Conservation (phyloP, 2,329 filamentous ascomycete species). For the Curvularia spicifera region DNA sequence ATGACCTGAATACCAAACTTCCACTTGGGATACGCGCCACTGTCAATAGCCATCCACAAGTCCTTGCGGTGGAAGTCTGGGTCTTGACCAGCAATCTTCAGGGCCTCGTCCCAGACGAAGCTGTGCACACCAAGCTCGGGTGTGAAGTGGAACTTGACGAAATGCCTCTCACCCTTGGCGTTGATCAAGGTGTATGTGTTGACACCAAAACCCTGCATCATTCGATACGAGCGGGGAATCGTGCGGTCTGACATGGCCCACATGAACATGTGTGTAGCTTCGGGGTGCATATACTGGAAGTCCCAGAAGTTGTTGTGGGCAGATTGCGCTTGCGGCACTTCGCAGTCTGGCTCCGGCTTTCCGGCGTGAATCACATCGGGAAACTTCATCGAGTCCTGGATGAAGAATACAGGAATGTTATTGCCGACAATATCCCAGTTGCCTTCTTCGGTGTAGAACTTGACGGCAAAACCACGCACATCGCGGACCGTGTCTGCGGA, state of each 20-base stretch:
- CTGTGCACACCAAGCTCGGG: slow-evolving; percentile 78
- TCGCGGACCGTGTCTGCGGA: slow-evolving; percentile 84
- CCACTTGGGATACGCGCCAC: slow-evolving; percentile 75
- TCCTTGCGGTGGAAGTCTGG: slow-evolving; percentile 85
- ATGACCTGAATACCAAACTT: slow-evolving; percentile 83
- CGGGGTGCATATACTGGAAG: slow-evolving; percentile 68
- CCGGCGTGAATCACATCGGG: slow-evolving; percentile 68
- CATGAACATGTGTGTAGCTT: slow-evolving; percentile 79
- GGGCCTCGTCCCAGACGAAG: slow-evolving; percentile 78
- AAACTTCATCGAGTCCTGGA: slow-evolving; percentile 77
- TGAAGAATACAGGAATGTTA: slow-evolving; percentile 78
- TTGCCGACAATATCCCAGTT: slow-evolving; percentile 79
- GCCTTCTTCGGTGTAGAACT: slow-evolving; percentile 78
- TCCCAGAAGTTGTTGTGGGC: slow-evolving; percentile 82
- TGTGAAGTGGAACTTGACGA: slow-evolving; percentile 80
- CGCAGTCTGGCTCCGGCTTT: slow-evolving; percentile 74
- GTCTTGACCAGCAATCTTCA: slow-evolving; percentile 69
- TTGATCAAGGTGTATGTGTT: slow-evolving; percentile 78
- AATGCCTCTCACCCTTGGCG: slow-evolving; percentile 69
- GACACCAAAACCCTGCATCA: slow-evolving; percentile 88
- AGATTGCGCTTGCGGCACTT: slow-evolving; percentile 72
- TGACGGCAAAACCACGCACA: slow-evolving; percentile 79
- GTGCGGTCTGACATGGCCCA: slow-evolving; percentile 78
- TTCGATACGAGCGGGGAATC: slow-evolving; percentile 76
- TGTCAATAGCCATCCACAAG: slow-evolving; percentile 74